phyloP scores from a whole-genome alignment of 1,139 yeast genomes.

The Yamadazyma friedrichii region DNA sequence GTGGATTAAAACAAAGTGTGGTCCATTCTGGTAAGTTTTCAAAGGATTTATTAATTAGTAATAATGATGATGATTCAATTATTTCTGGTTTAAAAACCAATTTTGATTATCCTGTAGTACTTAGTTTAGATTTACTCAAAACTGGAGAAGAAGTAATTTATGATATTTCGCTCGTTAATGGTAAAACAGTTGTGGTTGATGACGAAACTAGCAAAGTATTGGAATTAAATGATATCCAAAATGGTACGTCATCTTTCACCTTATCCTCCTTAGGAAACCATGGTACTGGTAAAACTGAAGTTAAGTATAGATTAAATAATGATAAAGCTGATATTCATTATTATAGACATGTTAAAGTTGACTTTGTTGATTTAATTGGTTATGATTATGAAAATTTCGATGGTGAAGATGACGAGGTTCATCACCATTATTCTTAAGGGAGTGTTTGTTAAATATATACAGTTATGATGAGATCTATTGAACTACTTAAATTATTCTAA shows the following conservation, averaged over 20 bases:
- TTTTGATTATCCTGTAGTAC: constrained; percentile 24
- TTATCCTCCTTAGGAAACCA: constrained; percentile 49
- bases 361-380: constrained; percentile 32
- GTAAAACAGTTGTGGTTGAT: constrained; percentile 18
- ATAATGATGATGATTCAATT: constrained; percentile 11
- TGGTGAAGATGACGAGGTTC: constrained; percentile 1
- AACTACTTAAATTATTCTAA: constrained; percentile 17
- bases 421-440: no score
- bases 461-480: no score
- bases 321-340: constrained; percentile 27
- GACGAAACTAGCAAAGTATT: not conserved
- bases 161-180: constrained; percentile 19
- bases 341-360: constrained; percentile 41
- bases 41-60: constrained; percentile 14
- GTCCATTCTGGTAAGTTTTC: constrained; percentile 26
- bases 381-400: constrained; percentile 20
- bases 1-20: constrained; percentile 33
- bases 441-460: no score
- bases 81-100: not conserved
- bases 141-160: constrained; percentile 7
- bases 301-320: constrained; percentile 35
- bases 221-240: constrained; percentile 21
- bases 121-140: constrained; percentile 8
- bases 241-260: constrained; percentile 49
- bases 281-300: constrained; percentile 44